Evolutionary conservation across 306 rosid species (phyloP), one percentile per base, ranked within the genome.

Genomic region (Calophaca sinica): DNA sequence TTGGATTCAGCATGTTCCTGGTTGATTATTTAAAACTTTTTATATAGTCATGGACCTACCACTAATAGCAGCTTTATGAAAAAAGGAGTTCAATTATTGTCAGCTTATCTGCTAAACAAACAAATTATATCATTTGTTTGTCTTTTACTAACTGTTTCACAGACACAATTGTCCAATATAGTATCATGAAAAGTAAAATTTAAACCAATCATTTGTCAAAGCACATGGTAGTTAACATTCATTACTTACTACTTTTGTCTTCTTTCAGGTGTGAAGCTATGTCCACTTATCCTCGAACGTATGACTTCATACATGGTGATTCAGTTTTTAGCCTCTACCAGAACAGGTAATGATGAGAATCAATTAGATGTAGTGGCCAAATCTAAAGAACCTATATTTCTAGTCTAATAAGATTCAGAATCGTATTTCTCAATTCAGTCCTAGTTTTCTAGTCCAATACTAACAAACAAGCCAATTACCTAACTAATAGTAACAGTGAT

Each of bases 241-340:
- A 72, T n/a, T 33, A 15, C 75, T 67, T 42, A 63, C 74, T n/a
- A 44, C 11, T 48, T 28, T 76, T 73, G 45, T 78, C 70, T 73
- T 39, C 5, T 80, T 8, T 53, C 73, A 94, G 97, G 97, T 90
- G 99, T 69, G 99, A 94, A 84, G 96, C 99, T 48, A 90, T 92
- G 96, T 92, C 99, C 26, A 92, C 96, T n/a, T 94, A 92, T 59
- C 96, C 99, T 12, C 75, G 96, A 84, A 88, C 97, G 10, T 90
- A 94, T 39, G 99, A 94, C 83, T 94, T 94, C 85, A 87, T 94
- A 62, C 99, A 94, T 63, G 96, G 93, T 12, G 96, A 90, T 79
- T 87, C 93, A 26, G 71, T 94, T 72, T 89, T 94, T 55, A 87
- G 82, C 80, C 92, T 91, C 77, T 91, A 86, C 74, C 80, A 87